Base-by-base conservation (phyloP, 2,329 filamentous ascomycete species). In the Ophioceras dolichostomum region DNA sequence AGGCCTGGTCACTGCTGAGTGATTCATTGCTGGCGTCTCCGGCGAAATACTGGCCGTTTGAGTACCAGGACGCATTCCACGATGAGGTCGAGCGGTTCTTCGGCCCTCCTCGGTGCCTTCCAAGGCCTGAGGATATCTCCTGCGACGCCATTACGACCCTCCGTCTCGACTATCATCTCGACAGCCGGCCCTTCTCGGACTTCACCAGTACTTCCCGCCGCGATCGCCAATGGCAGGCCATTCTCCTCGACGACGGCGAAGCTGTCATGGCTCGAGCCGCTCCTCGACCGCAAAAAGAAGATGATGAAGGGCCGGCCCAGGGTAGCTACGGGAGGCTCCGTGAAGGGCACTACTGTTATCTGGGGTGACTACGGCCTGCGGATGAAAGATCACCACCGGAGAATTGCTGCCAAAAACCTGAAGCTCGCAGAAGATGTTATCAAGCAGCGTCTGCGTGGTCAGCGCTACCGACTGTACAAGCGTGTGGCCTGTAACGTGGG, bases 291-390 rank as follows among this genome's bases (percentile, higher is more conserved):
- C 46, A 88, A 86, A 56, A 81, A 77, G 53, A 85, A 84, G 59
- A 94, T 93, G 68, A 88, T 87, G 48, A 95, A 95, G 64, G 91
- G 89, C 28, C 76, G 87, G 2, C 81, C 84, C 35, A 77, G 86
- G 49, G 87, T 96, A 34, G 75, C 84, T 18, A 98, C 88, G 0
- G 91, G 91, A 43, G 91, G 91, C 43, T 93, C 84, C 39, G 79
- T 73, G 26, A 87, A 93, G 57, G 91, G 91, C 48, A 98, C 91
- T 26, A 96, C 89, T 0, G 83, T 98, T 16, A 78, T 93, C 40
- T 96, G 87, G 86, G 91, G 91, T 39, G 88, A 96, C 58, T 98
- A 88, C 56, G 91, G 91, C 8, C 66, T 98, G 48, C 83, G 91
- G 40, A 91, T 98, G 79, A 78, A 71, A 45, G 91, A 98, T 61